Percentiles rank a stretch among this genome's conserved stretches.
Conservation (phyloP, 140 eudicot genomes). For the Anethum foeniculum region DNA sequence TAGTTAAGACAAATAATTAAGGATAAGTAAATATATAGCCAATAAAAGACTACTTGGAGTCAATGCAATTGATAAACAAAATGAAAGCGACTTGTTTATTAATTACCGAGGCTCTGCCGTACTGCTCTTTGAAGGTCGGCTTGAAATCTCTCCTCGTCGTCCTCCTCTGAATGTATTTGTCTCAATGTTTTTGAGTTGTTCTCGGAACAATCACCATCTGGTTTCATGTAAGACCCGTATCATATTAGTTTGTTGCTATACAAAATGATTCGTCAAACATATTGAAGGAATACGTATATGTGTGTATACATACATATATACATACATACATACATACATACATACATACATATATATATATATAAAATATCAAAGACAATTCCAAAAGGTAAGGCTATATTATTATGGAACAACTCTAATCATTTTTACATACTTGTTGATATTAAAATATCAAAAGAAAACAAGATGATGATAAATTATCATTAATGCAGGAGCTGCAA, state of each 20-base stretch:
- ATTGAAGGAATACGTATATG: not conserved
- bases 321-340: too few species aligned
- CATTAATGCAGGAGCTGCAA: not conserved
- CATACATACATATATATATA: too few species aligned
- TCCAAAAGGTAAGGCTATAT: not conserved
- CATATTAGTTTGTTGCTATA: slow-evolving; percentile 14
- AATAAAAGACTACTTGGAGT: not conserved
- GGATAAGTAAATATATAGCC: slow-evolving; percentile 15
- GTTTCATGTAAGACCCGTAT: slow-evolving; percentile 15
- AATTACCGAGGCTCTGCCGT: slow-evolving; percentile 82
- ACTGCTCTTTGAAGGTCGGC: slow-evolving; percentile 92
- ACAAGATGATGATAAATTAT: not conserved
- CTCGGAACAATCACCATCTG: slow-evolving; percentile 26
- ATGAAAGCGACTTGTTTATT: slow-evolving; percentile 11
- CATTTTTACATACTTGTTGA: not conserved
- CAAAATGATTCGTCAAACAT: slow-evolving; percentile 13
- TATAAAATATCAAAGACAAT: not conserved
- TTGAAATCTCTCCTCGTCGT: slow-evolving; percentile 87
- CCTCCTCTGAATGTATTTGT: slow-evolving; percentile 65
- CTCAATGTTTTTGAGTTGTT: slow-evolving; percentile 37
- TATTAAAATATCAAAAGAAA: not conserved
- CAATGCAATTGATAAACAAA: not conserved
- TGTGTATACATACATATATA: too few species aligned
- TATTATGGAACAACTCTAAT: not conserved
- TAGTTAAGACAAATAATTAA: not conserved